Evolutionary conservation across 2,329 filamentous ascomycete genomes (phyloP).

Genomic region (Sarocladium strictum): DNA sequence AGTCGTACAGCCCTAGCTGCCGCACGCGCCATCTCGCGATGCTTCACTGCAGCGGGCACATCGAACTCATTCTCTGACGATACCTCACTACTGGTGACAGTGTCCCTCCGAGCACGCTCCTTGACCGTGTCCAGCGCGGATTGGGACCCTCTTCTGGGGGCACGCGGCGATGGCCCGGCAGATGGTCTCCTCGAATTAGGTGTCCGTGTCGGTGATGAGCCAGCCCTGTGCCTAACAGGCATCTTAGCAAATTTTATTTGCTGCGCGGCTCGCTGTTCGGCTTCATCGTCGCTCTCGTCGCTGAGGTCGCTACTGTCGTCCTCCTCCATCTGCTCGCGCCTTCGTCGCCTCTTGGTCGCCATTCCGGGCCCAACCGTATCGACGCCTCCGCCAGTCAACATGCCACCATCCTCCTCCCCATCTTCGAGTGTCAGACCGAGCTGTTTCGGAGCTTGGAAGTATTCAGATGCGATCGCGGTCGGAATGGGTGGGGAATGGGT

Average conservation of each 20-base stretch:
- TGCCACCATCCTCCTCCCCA: constrained; percentile 66
- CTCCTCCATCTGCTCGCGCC: constrained; percentile 72
- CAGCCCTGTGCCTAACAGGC: constrained; percentile 79
- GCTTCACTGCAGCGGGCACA: constrained; percentile 56
- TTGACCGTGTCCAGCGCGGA: constrained; percentile 65
- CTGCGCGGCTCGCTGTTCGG: constrained; percentile 69
- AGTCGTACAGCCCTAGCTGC: constrained; percentile 37
- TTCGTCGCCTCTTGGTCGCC: constrained; percentile 59
- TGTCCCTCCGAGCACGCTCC: constrained; percentile 65
- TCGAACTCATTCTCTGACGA: constrained; percentile 79
- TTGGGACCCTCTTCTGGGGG: constrained; percentile 60
- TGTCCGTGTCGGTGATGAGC: constrained; percentile 77
- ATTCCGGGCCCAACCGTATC: constrained; percentile 65
- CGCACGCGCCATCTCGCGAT: constrained; percentile 54
- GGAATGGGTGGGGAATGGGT: constrained; percentile 84
- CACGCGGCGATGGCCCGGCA: constrained; percentile 40
- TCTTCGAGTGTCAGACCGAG: constrained; percentile 60
- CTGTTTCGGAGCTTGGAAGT: constrained; percentile 67
- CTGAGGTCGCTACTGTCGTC: constrained; percentile 81
- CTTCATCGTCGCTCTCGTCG: constrained; percentile 77
- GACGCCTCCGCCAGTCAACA: constrained; percentile 61
- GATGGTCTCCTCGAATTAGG: constrained; percentile 42
- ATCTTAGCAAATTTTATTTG: constrained; percentile 96
- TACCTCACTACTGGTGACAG: constrained; percentile 75
- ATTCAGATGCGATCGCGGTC: constrained; percentile 74